A percentile compares a stretch with the other conserved stretches of the same genome.
phyloP scores from a whole-genome alignment of 2,329 filamentous ascomycete genomes.

The Aspergillus puulaauensis region DNA sequence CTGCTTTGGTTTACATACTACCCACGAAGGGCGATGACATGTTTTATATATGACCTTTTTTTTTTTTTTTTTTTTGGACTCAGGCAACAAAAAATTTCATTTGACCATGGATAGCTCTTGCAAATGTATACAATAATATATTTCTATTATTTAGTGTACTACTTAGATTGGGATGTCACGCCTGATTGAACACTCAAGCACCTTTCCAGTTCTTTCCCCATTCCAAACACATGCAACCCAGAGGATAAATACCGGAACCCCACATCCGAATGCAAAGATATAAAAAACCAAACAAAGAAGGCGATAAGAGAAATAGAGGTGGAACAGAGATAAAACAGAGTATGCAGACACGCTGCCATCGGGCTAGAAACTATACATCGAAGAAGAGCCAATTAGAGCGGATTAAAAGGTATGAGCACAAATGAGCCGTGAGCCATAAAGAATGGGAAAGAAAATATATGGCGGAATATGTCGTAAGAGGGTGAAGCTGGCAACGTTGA shows the following conservation, averaged over 20 bases:
- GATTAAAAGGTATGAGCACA: neutral
- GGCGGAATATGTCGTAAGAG: neutral
- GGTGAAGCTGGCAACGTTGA: neutral
- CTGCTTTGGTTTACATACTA: neutral
- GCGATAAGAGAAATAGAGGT: neutral
- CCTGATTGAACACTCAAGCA: neutral
- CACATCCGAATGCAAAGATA: conserved; percentile 2
- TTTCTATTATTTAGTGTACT: neutral
- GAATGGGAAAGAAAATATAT: neutral
- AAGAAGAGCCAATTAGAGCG: neutral
- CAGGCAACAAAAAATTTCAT: neutral
- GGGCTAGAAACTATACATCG: neutral
- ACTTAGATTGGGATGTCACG: neutral
- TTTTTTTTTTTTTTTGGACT: neutral
- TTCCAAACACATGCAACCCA: conserved; percentile 1
- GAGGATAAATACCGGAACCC: neutral
- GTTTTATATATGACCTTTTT: neutral
- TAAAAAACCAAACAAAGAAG: neutral
- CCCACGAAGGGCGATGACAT: neutral
- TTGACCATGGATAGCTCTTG: too few relatives aligned
- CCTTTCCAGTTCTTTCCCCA: neutral
- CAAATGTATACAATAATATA: neutral
- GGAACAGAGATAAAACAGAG: neutral
- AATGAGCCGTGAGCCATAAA: neutral
- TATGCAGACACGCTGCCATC: neutral